Evolutionary conservation across 1,284 basidiomycete species (phyloP), one percentile per base, ranked within the genome.

Genomic region (Fistulina hepatica): DNA sequence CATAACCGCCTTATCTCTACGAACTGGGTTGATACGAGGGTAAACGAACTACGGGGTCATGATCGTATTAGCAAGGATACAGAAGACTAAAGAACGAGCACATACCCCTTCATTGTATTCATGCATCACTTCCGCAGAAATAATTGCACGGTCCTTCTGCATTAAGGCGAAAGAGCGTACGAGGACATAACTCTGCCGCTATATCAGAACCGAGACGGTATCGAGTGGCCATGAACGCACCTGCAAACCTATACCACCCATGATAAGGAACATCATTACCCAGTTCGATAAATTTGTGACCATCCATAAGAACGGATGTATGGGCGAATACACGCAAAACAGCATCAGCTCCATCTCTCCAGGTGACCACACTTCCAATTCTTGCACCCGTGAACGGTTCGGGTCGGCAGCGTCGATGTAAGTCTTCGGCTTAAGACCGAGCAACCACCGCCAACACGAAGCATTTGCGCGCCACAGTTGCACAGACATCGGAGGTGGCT

Each of bases 101-200:
- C 66, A 28, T 44, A 80, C 88, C 58, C 75, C 76, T 53, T 77
- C 65, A 49, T 92, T 82, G 53, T 92, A 92, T 58, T 92, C 88
- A 52, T 80, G 72, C 71, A 92, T 71, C 9, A 90, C 83, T 53
- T 91, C 88, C 4, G 76, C 70, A 22, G 81, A 71, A 39, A 92
- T 71, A 36, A 85, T 74, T 33, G 69, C 72, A 45, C 71, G 76
- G 60, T 92, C 88, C 54, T 81, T 86, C 13, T 88, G 37, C 40
- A 86, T 52, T 5, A 64, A 63, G 30, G 71, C 69, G 53, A 80
- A 89, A 30, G 69, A 69, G 36, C 61, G 63, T 10, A 62, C 68
- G 43, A 79, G 51, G 7, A 56, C 60, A 39, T 73, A 64, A 33
- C 72, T 50, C 76, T 82, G 40, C 24, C 33, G 3, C 11, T 3